Base-by-base conservation (phyloP, 2,329 filamentous ascomycete genomes). In the Didymosphaeria variabile region DNA sequence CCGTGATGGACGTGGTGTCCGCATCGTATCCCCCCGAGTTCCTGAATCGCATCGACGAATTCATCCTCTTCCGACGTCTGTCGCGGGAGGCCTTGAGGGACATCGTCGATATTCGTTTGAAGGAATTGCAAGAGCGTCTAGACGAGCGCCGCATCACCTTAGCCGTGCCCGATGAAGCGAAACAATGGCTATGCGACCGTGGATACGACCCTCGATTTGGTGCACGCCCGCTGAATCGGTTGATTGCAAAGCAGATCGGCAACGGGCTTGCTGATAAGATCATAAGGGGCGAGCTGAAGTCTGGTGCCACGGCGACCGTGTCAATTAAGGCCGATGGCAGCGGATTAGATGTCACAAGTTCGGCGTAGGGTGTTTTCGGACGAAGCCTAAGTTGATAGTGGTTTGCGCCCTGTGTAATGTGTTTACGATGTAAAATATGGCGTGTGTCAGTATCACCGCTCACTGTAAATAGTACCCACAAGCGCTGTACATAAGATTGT, bases 41-140 rank as follows among this genome's bases (percentile, higher is more conserved):
- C 84, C 86, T 98, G 66, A 98, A 99, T 81, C 88, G 95, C 21
- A 93, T 98, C 64, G 94, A 98, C 79, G 94, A 96, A 63, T 97
- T 98, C 81, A 97, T 98, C 77, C 83, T 98, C 73, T 98, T 98
- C 85, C 94, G 94, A 80, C 88, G 94, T 9, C 86, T 98, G 2
- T 92, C 92, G 0, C 86, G 85, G 32, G 83, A 85, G 19, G 94
- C 94, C 17, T 85, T 98, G 59, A 86, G 93, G 32, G 94, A 97
- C 73, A 98, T 98, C 66, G 93, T 97, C 52, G 93, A 98, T 72
- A 97, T 98, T 65, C 88, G 95, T 34, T 84, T 98, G 51, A 87
- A 85, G 63, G 95, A 98, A 80, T 84, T 98, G 8, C 94, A 97
- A 78, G 81, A 82, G 55, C 88, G 93, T 44, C 87, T 98, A 1